Evolutionary conservation across 306 rosid species (phyloP), one percentile per base, ranked within the genome.

Genomic region (Ormosia emarginata): DNA sequence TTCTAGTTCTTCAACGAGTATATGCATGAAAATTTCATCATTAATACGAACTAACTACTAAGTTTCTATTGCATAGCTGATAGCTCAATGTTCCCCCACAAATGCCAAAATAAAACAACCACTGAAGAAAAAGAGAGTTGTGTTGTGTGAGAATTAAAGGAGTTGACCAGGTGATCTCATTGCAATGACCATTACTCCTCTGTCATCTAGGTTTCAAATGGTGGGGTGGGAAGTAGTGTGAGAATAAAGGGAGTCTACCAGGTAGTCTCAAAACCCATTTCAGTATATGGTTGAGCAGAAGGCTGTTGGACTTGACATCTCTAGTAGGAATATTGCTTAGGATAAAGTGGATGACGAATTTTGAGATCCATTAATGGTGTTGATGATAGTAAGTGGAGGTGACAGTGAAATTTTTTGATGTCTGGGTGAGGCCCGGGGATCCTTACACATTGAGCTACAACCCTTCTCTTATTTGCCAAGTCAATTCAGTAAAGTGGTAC

Each of bases 401-500:
- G 24, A 24, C 24, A 24, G 24, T 24, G 24, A 24, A 24, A 24
- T 24, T 24, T 24, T 24, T 24, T 24, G 24, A 24, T 24, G 24
- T 1, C 24, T 24, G 24, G 24, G 24, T 24, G 24, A 24, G 24
- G 24, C 24, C 24, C 1, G 24, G 24, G 24, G 24, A 24, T 24
- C 24, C 24, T 24, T 24, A 24, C 24, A 24, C 24, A 24, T 24
- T 24, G 24, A 24, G 24, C 24, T 24, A 24, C 24, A 24, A 24
- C 24, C 24, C 24, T 24, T 24, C 1, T 24, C 24, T 24, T 24
- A 24, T 24, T 24, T 85, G 24, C 72, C 88, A 82, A 46, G 82
- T 90, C 84, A 85, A 90, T 84, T 87, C 92, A 6, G 86, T 92
- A 41, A 90, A 87, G 50, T 64, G 32, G 50, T 39, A 65, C 49